A percentile compares a stretch with the other conserved stretches of the same genome.
phyloP scores from a whole-genome alignment of 345 rosid species.

The Sonneratia alba region DNA sequence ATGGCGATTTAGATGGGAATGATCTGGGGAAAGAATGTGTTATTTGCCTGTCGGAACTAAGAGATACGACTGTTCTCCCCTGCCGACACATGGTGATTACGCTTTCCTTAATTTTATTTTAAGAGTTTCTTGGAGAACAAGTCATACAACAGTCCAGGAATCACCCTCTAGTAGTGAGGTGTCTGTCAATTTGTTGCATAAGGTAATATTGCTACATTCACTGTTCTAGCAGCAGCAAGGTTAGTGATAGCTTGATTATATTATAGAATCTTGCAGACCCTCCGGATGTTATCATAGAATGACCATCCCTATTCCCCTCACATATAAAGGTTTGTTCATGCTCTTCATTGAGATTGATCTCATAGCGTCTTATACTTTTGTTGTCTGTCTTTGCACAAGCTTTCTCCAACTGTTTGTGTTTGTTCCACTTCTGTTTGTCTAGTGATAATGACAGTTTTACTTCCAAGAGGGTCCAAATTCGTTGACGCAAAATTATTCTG shows the following conservation, averaged over 20 bases:
- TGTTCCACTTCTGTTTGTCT: background rate
- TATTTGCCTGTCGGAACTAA: slow-evolving; percentile 84
- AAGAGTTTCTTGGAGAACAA: background rate
- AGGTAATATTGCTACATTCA: too few relatives aligned
- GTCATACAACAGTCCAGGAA: background rate
- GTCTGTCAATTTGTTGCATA: too few relatives aligned
- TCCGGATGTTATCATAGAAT: too few relatives aligned
- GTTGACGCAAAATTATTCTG: background rate
- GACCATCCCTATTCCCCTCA: too few relatives aligned
- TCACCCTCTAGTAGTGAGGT: too few relatives aligned
- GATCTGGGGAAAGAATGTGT: slow-evolving; percentile 92
- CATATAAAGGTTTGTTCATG: too few relatives aligned
- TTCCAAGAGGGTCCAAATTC: background rate
- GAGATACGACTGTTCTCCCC: slow-evolving; percentile 89
- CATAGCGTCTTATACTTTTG: too few relatives aligned
- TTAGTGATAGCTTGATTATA: background rate
- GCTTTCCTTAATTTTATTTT: background rate
- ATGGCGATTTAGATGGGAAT: slow-evolving; percentile 55
- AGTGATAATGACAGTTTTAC: background rate
- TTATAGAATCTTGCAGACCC: too few relatives aligned
- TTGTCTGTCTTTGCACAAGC: too few relatives aligned
- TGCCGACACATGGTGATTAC: slow-evolving; percentile 88
- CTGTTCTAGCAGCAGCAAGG: background rate
- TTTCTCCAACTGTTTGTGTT: background rate
- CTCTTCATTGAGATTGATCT: too few relatives aligned